These are phyloP conservation scores for Yamadazyma endophytica DNA, from an alignment of 805 yeast genomes.

Conservation along the genomic window DNA sequence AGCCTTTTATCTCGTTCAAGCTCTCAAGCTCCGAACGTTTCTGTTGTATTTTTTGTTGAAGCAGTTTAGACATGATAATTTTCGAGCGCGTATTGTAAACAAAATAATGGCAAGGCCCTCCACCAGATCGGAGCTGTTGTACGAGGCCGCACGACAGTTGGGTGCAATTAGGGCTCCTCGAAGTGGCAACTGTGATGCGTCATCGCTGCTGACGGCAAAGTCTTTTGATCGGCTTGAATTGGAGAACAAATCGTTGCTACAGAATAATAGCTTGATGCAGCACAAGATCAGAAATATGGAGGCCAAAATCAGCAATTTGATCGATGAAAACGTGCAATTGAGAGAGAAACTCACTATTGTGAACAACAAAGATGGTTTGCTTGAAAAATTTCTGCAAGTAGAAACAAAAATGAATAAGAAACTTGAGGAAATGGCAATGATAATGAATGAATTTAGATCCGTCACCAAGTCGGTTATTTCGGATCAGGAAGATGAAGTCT, in stretches of 20 bases:
- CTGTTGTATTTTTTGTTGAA: conserved; percentile 33
- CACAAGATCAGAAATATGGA: conserved; percentile 52
- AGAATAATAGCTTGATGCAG: conserved; percentile 51
- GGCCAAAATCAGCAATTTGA: conserved; percentile 42
- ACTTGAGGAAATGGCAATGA: conserved; percentile 42
- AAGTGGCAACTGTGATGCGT: no score
- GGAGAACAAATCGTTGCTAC: conserved; percentile 57
- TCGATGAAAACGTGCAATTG: conserved; percentile 45
- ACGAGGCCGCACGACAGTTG: conserved; percentile 7
- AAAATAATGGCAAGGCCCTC: conserved; percentile 17
- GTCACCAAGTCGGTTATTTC: no score
- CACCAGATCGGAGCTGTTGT: conserved; percentile 12
- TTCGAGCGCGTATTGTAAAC: conserved; percentile 5
- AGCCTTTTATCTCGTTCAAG: conserved; percentile 43
- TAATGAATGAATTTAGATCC: conserved; percentile 38
- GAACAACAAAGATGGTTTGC: conserved; percentile 28
- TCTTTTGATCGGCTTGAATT: no score
- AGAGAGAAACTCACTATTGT: conserved; percentile 31
- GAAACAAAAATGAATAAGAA: conserved; percentile 39
- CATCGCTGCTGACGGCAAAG: no score
- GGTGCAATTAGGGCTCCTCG: not conserved
- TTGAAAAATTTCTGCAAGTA: conserved; percentile 31
- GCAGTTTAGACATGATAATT: conserved; percentile 1
- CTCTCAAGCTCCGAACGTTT: conserved; percentile 50
- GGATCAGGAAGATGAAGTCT: no score